Percentiles rank a stretch among this genome's conserved stretches.
Conservation (phyloP, 1,284 basidiomycete genomes). For the Wolfiporia cocos region DNA sequence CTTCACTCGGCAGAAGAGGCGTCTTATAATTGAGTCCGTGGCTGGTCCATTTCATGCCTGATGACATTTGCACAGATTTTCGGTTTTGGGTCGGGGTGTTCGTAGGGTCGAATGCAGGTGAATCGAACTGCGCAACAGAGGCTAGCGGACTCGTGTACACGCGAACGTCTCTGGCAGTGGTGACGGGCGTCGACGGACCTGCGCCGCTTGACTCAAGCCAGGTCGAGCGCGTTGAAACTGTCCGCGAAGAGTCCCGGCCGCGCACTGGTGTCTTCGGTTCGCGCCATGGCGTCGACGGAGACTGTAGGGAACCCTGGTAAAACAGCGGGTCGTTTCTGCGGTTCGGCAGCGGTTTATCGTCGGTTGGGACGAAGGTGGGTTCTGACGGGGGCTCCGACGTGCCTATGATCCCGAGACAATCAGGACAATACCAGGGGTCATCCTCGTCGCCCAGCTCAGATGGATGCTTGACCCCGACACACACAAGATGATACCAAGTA, state of each 20-base stretch:
- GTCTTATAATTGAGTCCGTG: too few relatives aligned
- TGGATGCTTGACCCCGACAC: conserved; percentile 59
- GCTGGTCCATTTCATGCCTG: too few relatives aligned
- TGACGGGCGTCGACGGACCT: conserved; percentile 47
- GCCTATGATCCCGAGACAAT: conserved; percentile 36
- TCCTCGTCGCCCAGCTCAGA: conserved; percentile 66
- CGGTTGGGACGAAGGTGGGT: conserved; percentile 60
- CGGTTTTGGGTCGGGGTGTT: conserved; percentile 71
- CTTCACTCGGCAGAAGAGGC: conserved; percentile 25
- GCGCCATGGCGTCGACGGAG: conserved; percentile 42
- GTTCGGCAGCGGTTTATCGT: conserved; percentile 34
- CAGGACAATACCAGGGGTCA: conserved; percentile 67
- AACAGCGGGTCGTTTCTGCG: conserved; percentile 45
- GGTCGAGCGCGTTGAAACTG: conserved; percentile 37
- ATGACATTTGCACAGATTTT: too few relatives aligned
- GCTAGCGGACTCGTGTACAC: conserved; percentile 39
- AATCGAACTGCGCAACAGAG: conserved; percentile 35
- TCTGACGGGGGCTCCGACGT: conserved; percentile 36
- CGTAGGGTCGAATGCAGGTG: conserved; percentile 64
- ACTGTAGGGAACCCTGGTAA: conserved; percentile 44
- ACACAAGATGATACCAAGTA: conserved; percentile 72
- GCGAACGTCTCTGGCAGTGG: conserved; percentile 33
- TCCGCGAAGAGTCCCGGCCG: conserved; percentile 23
- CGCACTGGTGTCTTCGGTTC: conserved; percentile 41
- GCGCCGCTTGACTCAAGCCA: conserved; percentile 36